Evolutionary conservation across 768 basidiomycete species (phyloP), one percentile per base, ranked within the genome.

Genomic region (Mycena chlorophos): DNA sequence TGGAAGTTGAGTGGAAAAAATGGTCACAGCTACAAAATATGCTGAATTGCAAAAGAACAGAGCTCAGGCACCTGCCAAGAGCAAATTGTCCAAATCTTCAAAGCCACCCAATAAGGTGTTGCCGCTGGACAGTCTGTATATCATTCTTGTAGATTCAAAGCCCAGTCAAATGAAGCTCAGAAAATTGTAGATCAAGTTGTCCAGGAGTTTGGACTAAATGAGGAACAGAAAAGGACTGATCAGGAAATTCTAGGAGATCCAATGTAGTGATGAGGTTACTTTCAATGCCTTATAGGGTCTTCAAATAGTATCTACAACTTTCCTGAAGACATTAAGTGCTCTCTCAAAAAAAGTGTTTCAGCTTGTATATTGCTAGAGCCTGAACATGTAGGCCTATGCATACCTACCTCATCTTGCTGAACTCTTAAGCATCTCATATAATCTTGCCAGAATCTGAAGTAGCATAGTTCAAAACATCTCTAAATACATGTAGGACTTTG

Each of bases 171-270:
- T 6, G 40, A 42, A 42, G 40, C 13, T 19, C 40, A 42, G 20
- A 6, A 48, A 16, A 42, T 50, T 25, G 56, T 45, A 19, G 25
- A 62, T 38, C 29, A 52, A 3, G 56, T 54, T 26, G 43, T 58
- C 16, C 51, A 28, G 4, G 16, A 58, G 38, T 61, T 58, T 34
- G 42, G 39, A 0, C 51, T 68, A 12, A 68, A 67, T 54, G 40
- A 53, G 19, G 65, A 65, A 48, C 66, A 68, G 25, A 42, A 65
- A 19, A 12, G 40, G 22, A 20, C 40, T 16, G 13, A 8, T 42
- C 40, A 37, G 1, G 64, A 71, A 26, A 56, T 74, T 12, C 58
- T 66, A 2, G 63, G 66, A 22, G 69, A 72, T 60, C 52, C 59
- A 16, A 13, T 51, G 12, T n/a, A n/a, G n/a, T n/a, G n/a, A n/a